Base-by-base conservation (phyloP, 306 rosid species). In the Boehmeria nivea region DNA sequence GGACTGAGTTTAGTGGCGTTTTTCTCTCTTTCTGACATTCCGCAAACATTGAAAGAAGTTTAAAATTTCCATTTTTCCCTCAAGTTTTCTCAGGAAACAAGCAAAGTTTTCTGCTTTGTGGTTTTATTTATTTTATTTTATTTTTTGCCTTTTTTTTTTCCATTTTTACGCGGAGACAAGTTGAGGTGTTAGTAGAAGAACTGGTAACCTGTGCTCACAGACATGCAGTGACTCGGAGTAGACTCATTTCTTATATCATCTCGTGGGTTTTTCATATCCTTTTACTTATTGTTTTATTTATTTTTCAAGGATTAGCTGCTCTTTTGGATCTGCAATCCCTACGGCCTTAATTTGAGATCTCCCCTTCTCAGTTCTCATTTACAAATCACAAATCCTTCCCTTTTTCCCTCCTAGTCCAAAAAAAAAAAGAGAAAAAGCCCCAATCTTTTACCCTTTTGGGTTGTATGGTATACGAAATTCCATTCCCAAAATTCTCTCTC, bases 161-260 rank as follows among this genome's bases (percentile, higher is more conserved):
- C 45, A n/a, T 40, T 40, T 40, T 2, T 31, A 10, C 9, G 8
- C 36, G 36, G 36, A 31, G 36, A 31, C 36, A 31, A 10, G 8
- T 50, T 24, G 43, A 28, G 33, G 57, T 3, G 48, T 42, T n/a
- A n/a, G n/a, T n/a, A n/a, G n/a, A n/a, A n/a, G 49, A 47, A 31
- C 20, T 21, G 13, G 59, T 34, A 12, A 4, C 2, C 15, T 28
- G 12, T 11, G 39, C 31, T 17, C 1, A 18, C 21, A 36, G 7
- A 28, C 53, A 21, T 60, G 58, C 60, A 56, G 26, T 73, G 54
- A 26, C 38, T 57, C 60, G 31, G 60, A 54, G 22, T 73, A 10
- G 21, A 40, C 47, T 71, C 17, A 34, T 64, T 23, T 25, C 65
- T 14, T 49, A 33, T 31, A 22, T 50, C 36, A 31, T 6, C 36